Evolutionary conservation across 306 rosid genomes (phyloP).

Genomic region (Oemleria cerasiformis): DNA sequence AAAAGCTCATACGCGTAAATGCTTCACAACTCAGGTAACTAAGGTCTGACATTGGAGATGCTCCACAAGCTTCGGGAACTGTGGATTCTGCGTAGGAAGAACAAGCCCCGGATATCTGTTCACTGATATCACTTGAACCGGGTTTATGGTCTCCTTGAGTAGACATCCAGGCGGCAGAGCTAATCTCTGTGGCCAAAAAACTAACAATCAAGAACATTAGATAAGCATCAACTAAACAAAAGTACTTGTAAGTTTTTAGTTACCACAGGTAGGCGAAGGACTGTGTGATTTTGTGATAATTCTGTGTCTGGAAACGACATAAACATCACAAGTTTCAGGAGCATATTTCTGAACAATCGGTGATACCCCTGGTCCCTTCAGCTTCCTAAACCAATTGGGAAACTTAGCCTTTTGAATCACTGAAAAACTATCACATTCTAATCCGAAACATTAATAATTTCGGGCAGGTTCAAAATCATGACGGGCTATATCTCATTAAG

Average conservation of each 20-base stretch:
- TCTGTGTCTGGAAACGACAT: conserved; percentile 54
- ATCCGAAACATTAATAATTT: background rate
- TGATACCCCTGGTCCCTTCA: conserved; percentile 78
- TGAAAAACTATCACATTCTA: background rate
- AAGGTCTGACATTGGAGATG: conserved; percentile 48
- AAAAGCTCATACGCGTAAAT: conserved; percentile 29
- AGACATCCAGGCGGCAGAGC: conserved; percentile 29
- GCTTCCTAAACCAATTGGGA: conserved; percentile 48
- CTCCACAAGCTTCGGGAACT: conserved; percentile 27
- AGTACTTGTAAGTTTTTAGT: conserved; percentile 29
- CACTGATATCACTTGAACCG: conserved; percentile 22
- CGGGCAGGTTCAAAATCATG: background rate
- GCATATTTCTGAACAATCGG: conserved; percentile 49
- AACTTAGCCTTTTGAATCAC: conserved; percentile 12
- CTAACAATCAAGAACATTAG: background rate
- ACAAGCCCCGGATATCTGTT: conserved; percentile 36
- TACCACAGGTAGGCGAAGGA: conserved; percentile 48
- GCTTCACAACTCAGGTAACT: conserved; percentile 44
- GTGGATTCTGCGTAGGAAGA: conserved; percentile 35
- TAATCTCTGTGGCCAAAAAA: conserved; percentile 39
- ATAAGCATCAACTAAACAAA: conserved; percentile 11
- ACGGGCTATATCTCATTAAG: background rate
- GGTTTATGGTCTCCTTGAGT: conserved; percentile 32
- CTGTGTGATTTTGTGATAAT: conserved; percentile 50
- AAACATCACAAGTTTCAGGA: conserved; percentile 53